A percentile compares a stretch with the other conserved stretches of the same genome.
Conservation (phyloP, 345 rosid genomes). For the Psidium friedrichsthalianum region DNA sequence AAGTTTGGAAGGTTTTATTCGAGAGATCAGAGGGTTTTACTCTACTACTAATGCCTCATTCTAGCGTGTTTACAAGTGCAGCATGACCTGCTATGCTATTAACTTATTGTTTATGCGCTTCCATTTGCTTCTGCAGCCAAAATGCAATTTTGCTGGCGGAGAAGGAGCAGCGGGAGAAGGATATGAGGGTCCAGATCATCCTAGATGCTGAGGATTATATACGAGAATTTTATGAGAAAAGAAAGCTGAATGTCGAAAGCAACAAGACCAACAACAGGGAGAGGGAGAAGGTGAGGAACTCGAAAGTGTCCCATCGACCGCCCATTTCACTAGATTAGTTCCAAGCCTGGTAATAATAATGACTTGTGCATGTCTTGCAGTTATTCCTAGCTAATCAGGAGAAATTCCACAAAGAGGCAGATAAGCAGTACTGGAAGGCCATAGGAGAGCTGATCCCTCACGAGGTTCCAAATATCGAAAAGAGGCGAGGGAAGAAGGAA, state of each 20-base stretch:
- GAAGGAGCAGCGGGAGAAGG: conserved; percentile 68
- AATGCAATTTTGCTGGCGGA: conserved; percentile 55
- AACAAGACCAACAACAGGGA: conserved; percentile 54
- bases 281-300: conserved; percentile 44
- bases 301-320: background rate
- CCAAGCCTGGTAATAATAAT: background rate
- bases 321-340: background rate
- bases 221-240: conserved; percentile 51
- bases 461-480: conserved; percentile 64
- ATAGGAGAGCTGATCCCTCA: conserved; percentile 57
- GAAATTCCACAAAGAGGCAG: conserved; percentile 54
- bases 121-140: conserved; percentile 26
- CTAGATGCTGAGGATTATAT: conserved; percentile 54
- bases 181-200: conserved; percentile 47
- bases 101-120: background rate
- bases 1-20: background rate
- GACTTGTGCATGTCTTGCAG: conserved; percentile 22
- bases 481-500: conserved; percentile 43
- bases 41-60: background rate
- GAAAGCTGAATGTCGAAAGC: conserved; percentile 42
- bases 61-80: background rate
- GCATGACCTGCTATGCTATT: background rate
- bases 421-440: conserved; percentile 58
- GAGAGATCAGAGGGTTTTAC: background rate
- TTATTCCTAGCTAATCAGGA: conserved; percentile 50